Conservation (phyloP, 2,329 filamentous ascomycete genomes). For the Fusarium sp. region DNA sequence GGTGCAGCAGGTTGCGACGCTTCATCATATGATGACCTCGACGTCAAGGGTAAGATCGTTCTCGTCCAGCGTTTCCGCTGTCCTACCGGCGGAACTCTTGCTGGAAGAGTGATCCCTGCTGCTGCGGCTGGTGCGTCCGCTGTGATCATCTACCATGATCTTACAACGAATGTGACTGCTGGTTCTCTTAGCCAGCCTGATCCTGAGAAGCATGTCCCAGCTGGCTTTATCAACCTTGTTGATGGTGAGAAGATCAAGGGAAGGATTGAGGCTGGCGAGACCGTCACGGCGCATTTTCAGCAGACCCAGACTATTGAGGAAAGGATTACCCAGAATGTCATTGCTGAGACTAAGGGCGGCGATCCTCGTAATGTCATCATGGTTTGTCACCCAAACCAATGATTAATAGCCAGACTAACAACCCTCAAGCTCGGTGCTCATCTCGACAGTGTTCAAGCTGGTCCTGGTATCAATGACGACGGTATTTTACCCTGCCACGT, state of each 20-base stretch:
- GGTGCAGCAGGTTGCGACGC: constrained; percentile 36
- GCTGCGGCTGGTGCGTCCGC: constrained; percentile 32
- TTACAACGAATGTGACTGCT: constrained; percentile 31
- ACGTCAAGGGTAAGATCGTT: constrained; percentile 42
- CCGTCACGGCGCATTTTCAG: constrained; percentile 27
- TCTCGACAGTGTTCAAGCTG: constrained; percentile 33
- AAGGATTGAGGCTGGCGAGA: constrained; percentile 52
- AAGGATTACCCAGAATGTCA: constrained; percentile 33
- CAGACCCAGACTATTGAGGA: constrained; percentile 37
- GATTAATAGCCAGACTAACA: background rate
- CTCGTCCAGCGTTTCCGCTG: constrained; percentile 36
- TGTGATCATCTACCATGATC: constrained; percentile 34
- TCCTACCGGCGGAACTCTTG: constrained; percentile 38
- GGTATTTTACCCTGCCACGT: background rate
- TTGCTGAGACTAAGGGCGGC: constrained; percentile 30
- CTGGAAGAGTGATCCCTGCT: constrained; percentile 33
- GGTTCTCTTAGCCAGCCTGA: constrained; percentile 37
- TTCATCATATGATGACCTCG: constrained; percentile 28
- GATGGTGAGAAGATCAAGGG: constrained; percentile 54
- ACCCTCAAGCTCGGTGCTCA: constrained; percentile 9
- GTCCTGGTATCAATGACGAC: constrained; percentile 35
- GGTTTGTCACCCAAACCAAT: background rate
- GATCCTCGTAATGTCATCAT: constrained; percentile 36
- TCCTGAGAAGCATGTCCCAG: constrained; percentile 23
- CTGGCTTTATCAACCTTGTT: constrained; percentile 39